Conservation (phyloP, 169 alveolate genomes). For the Sarcocystis neurona region DNA sequence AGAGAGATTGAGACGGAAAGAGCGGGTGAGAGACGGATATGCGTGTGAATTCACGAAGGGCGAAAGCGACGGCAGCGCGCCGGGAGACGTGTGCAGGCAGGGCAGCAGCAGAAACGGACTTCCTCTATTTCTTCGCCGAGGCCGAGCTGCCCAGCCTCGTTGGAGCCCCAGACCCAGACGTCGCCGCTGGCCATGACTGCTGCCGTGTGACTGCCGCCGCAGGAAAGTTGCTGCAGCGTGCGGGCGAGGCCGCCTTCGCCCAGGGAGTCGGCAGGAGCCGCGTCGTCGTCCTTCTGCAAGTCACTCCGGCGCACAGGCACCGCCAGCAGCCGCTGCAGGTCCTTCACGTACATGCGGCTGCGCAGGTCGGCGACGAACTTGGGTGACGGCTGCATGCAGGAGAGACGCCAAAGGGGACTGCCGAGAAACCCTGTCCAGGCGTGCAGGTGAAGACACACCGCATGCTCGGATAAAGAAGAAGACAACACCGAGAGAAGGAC, state of each 20-base stretch:
- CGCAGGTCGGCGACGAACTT: constrained; percentile 49
- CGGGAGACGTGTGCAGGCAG: too few relatives aligned
- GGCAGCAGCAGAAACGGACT: too few relatives aligned
- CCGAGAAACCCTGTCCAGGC: neutral
- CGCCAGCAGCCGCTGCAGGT: constrained; percentile 27
- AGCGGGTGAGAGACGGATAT: too few relatives aligned
- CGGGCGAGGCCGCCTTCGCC: constrained; percentile 13
- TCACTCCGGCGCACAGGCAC: neutral
- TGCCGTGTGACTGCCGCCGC: constrained; percentile 61
- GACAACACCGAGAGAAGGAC: neutral
- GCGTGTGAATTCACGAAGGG: too few relatives aligned
- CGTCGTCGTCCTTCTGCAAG: constrained; percentile 11
- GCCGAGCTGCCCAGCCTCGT: constrained; percentile 76
- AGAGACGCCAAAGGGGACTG: neutral
- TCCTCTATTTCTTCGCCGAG: constrained; percentile 66
- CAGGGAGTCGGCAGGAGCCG: neutral
- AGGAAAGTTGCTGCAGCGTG: neutral
- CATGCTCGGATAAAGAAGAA: neutral
- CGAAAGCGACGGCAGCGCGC: too few relatives aligned
- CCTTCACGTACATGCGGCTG: constrained; percentile 41
- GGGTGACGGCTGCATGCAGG: constrained; percentile 9
- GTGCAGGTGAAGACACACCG: neutral
- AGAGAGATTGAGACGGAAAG: too few relatives aligned
- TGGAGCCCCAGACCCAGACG: constrained; percentile 74
- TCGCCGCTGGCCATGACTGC: constrained; percentile 58